Evolutionary conservation across 2,329 filamentous ascomycete genomes (phyloP), one percentile per base, ranked within the genome.

Genomic region (Achaetomium macrosporum): DNA sequence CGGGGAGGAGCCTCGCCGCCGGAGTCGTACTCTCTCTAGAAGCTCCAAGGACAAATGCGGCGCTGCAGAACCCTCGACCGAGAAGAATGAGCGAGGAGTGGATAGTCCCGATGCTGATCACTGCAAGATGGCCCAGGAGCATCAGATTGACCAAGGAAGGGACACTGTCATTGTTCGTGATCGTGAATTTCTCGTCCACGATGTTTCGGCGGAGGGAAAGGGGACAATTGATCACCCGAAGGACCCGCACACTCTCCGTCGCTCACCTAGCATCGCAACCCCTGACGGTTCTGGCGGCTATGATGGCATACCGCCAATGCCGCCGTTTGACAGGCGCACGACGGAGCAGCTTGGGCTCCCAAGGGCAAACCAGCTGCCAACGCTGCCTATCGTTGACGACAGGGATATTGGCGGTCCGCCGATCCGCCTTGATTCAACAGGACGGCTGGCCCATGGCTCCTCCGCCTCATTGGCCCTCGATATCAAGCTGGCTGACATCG

Each of bases 321-420:
- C 82, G 5, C 69, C 72, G 2, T 64, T 83, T 4, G 73, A 78
- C 46, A 76, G 83, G 36, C 76, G 81, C 59, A 83, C 82, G 31
- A 87, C 83, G 1, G 74, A 79, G n/a, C 79, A 84, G 60, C 71
- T 88, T 8, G 86, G 84, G 0, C 71, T 90, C n/a, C 77, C 83
- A 12, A 77, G 82, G 44, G 74, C 85, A 9, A 86, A 82, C 25
- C 85, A 89, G 64, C 74, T 91, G 10, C 85, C 88, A 13, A 75
- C 83, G 2, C 72, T 93, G 4, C 88, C 88, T 4, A 65, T 78
- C 3, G 73, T 76, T 13, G 89, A 91, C 61, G 91, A 96, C 63
- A 87, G 84, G 5, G 90, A 95, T 63, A 92, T 90, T 64, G 86
- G 87, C 31, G 88, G 87, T 0, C 87, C 88, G 17, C 76, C 83